Base-by-base conservation (phyloP, 1,284 basidiomycete genomes). In the Testicularia cyperi region DNA sequence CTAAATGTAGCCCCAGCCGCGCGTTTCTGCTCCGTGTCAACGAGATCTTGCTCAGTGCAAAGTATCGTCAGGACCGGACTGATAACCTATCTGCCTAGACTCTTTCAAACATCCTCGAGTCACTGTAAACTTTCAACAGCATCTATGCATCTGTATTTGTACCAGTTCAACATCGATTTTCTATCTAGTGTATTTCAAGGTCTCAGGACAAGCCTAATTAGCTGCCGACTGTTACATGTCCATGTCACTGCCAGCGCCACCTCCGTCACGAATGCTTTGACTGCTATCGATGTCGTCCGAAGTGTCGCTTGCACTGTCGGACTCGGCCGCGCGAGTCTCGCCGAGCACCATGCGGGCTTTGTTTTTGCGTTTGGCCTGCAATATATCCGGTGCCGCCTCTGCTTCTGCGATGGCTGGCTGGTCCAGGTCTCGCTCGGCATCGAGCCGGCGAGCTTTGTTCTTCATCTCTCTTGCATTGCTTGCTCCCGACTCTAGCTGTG, bases 21-120 rank as follows among this genome's bases (percentile, higher is more conserved):
- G 80, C 82, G 7, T 88, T 86, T 18, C 79, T 90, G 45, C 88
- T 90, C 70, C 80, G 85, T 7, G 83, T 90, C 31, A 89, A 90
- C 65, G 86, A 88, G 63, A 87, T 82, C 60, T 77, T 90, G 20
- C 79, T 89, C 79, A 76, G 88, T 32, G 13, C 10, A 32, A 9
- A 32, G 10, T 32, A 14, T 32, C 30, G 30, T 32, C 30, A 19
- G 9, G 8, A 13, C n/a, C 10, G 10, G 10, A 32, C 18, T 18
- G 30, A 32, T 32, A 32, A 9, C 10, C 9, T 14, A 32, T 13
- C 8, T 32, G 10, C 22, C 15, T 35, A 35, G 33, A n/a, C n/a
- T n/a, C n/a, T n/a, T n/a, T n/a, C n/a, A n/a, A n/a, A n/a, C n/a
- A n/a, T n/a, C n/a, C n/a, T n/a, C n/a, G n/a, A n/a, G n/a, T n/a